Evolutionary conservation across 306 rosid species (phyloP).

Genomic region (Echinosophora koreensis): DNA sequence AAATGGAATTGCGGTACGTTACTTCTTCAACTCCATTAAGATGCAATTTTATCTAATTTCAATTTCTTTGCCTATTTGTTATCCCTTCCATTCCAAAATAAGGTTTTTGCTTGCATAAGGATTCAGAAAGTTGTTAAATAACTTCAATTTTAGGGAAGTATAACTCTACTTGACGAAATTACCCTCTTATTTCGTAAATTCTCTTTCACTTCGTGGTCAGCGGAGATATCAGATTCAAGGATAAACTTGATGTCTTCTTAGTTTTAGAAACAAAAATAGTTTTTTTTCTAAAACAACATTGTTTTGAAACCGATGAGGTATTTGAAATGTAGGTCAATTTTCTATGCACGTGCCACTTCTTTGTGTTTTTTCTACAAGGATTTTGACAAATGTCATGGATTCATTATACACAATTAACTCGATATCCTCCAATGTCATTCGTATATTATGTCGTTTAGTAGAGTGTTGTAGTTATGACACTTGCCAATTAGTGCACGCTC

Average conservation of each 20-base stretch:
- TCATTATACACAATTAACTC: neutral
- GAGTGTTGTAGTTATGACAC: neutral
- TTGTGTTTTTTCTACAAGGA: constrained; percentile 2
- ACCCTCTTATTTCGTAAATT: no score
- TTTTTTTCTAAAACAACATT: neutral
- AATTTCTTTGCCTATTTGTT: neutral
- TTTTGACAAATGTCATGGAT: neutral
- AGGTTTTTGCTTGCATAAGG: neutral
- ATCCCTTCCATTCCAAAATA: neutral
- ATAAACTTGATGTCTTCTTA: neutral
- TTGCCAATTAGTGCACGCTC: constrained; percentile 5
- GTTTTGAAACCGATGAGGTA: neutral
- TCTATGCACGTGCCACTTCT: constrained; percentile 26
- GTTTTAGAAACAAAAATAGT: neutral
- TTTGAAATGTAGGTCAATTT: neutral
- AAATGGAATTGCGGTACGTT: constrained; percentile 96
- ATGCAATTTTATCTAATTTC: neutral
- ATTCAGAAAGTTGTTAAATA: no score
- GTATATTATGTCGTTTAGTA: neutral
- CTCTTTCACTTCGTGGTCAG: neutral
- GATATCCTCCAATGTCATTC: constrained; percentile 21
- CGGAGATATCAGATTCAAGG: neutral
- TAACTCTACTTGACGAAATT: no score
- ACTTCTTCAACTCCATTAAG: constrained; percentile 12
- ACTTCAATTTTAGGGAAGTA: neutral